Percentiles rank a stretch among this genome's conserved stretches.
phyloP scores from a whole-genome alignment of 768 basidiomycete species.

The Boletus rubescentipes region DNA sequence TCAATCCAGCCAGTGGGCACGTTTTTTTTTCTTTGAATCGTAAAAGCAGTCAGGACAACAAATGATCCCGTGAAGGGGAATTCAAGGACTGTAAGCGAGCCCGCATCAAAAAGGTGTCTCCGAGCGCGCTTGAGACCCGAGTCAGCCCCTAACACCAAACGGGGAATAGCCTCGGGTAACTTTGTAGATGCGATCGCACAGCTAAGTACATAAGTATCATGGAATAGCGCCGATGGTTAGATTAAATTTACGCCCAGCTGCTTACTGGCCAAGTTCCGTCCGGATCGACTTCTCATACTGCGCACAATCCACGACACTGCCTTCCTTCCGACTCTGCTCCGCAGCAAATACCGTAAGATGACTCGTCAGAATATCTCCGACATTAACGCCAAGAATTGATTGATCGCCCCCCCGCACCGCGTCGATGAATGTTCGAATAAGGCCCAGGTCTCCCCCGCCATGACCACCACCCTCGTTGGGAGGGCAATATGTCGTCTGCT shows the following conservation, averaged over 20 bases:
- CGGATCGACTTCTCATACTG: slow-evolving; percentile 61
- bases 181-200: not conserved
- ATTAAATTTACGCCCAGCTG: not conserved
- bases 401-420: slow-evolving; percentile 70
- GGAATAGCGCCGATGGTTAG: not conserved
- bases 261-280: slow-evolving; percentile 24
- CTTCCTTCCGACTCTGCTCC: slow-evolving; percentile 71
- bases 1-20: slow-evolving; percentile 46
- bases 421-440: slow-evolving; percentile 73
- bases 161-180: not conserved
- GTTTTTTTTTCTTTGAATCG: slow-evolving; percentile 1
- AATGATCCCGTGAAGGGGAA: too few relatives aligned
- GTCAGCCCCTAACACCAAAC: too few relatives aligned
- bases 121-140: too few relatives aligned
- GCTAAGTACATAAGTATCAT: too few relatives aligned
- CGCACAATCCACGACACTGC: slow-evolving; percentile 64
- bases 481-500: slow-evolving; percentile 47
- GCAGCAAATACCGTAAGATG: slow-evolving; percentile 89
- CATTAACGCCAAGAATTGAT: slow-evolving; percentile 59
- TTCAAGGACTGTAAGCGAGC: too few relatives aligned
- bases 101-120: not conserved
- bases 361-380: slow-evolving; percentile 69
- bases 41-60: too few relatives aligned
- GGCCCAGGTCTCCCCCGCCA: slow-evolving; percentile 79
- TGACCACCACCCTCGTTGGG: slow-evolving; percentile 66